Evolutionary conservation across 2,329 filamentous ascomycete species (phyloP).

Genomic region (Beauveria rudraprayagi): DNA sequence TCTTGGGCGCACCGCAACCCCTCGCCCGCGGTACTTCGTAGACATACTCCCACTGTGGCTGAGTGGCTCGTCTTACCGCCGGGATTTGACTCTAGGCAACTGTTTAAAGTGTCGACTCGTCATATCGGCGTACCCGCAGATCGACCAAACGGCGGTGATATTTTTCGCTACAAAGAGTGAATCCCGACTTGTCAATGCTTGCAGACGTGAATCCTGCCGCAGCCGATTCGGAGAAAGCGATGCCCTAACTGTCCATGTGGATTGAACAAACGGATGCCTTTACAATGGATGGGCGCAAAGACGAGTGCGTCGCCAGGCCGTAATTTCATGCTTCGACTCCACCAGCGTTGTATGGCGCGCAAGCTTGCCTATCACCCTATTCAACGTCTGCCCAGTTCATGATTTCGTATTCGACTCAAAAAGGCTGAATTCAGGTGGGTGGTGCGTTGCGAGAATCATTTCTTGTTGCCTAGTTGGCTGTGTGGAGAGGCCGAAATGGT

Average conservation of each 20-base stretch:
- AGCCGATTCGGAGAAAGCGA: background rate
- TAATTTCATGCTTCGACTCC: constrained; percentile 1
- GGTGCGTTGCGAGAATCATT: background rate
- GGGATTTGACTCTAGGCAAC: background rate
- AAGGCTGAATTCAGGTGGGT: background rate
- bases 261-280: background rate
- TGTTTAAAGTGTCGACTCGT: constrained; percentile 2
- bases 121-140: constrained; percentile 9
- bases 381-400: background rate
- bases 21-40: too few relatives aligned
- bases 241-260: background rate
- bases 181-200: background rate
- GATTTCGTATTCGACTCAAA: background rate
- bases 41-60: background rate
- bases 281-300: background rate
- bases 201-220: background rate
- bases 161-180: background rate
- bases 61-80: background rate
- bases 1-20: background rate
- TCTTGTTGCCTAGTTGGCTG: constrained; percentile 20
- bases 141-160: background rate
- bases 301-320: background rate
- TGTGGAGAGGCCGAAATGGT: constrained; percentile 17
- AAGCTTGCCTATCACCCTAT: background rate
- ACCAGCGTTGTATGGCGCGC: background rate